Conservation (phyloP, 495 filamentous ascomycete genomes). For the Chaetomium fimeti region DNA sequence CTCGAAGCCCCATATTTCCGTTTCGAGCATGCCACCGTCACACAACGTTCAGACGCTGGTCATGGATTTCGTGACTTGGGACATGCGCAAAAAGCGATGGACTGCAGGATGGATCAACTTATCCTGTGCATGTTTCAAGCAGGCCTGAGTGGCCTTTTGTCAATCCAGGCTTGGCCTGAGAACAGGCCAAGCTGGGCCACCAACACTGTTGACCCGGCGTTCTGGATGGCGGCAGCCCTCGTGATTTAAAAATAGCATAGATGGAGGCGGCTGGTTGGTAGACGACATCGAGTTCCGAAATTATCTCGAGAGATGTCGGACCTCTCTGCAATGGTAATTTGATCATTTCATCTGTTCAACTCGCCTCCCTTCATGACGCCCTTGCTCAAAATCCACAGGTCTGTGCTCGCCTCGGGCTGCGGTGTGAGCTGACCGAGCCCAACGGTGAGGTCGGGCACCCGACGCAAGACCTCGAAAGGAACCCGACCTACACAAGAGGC, state of each 20-base stretch:
- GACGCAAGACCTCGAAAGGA: too few species aligned
- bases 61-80: background rate
- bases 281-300: background rate
- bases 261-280: background rate
- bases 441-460: too few species aligned
- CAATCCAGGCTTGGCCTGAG: background rate
- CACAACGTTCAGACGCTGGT: background rate
- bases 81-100: background rate
- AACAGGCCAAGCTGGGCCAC: background rate
- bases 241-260: slow-evolving; percentile 24
- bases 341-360: too few species aligned
- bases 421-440: too few species aligned
- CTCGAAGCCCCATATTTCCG: background rate
- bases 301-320: background rate
- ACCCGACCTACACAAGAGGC: too few species aligned
- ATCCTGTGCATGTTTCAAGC: background rate
- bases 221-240: slow-evolving; percentile 15
- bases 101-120: background rate
- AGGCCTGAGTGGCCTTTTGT: background rate
- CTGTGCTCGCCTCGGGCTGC: too few species aligned
- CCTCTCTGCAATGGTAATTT: background rate
- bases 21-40: background rate
- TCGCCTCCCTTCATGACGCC: too few species aligned
- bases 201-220: slow-evolving; percentile 13
- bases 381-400: too few species aligned